phyloP scores from a whole-genome alignment of 2,329 filamentous ascomycete genomes.

The Madurella fahalii region DNA sequence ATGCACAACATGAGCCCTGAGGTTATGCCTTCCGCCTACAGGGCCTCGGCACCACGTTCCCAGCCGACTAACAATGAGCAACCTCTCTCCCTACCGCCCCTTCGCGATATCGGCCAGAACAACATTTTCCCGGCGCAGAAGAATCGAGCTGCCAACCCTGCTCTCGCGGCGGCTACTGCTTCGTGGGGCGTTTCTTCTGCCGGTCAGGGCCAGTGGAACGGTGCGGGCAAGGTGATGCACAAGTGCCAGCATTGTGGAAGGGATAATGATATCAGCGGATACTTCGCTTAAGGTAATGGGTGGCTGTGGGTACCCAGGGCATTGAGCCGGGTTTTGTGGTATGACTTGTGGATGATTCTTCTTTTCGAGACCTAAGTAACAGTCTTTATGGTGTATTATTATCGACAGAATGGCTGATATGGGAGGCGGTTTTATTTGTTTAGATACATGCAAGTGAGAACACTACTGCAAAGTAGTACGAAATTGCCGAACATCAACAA shows the following conservation, averaged over 20 bases:
- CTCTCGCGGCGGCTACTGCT: slow-evolving; percentile 17
- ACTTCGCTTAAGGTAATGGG: background rate
- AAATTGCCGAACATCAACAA: no score
- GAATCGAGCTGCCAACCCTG: background rate
- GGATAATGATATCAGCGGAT: slow-evolving; percentile 23
- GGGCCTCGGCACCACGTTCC: background rate
- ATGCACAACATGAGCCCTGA: slow-evolving; percentile 14
- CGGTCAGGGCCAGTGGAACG: background rate
- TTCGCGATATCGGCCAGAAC: background rate
- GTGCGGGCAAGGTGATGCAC: slow-evolving; percentile 12
- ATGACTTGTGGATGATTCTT: no score
- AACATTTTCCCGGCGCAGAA: background rate
- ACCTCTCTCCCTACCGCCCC: background rate
- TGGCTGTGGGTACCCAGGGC: no score
- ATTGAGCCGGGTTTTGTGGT: no score
- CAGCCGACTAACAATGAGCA: background rate
- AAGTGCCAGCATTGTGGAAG: slow-evolving; percentile 22
- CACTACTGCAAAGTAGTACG: no score
- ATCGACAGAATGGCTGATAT: no score
- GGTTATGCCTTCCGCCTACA: slow-evolving; percentile 4
- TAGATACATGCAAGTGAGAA: no score
- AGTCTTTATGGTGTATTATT: no score
- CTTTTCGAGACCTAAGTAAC: no score
- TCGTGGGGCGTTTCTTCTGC: slow-evolving; percentile 15
- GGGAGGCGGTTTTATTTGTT: no score